phyloP scores from a whole-genome alignment of 2,329 filamentous ascomycete species.

The Claviceps sp. region DNA sequence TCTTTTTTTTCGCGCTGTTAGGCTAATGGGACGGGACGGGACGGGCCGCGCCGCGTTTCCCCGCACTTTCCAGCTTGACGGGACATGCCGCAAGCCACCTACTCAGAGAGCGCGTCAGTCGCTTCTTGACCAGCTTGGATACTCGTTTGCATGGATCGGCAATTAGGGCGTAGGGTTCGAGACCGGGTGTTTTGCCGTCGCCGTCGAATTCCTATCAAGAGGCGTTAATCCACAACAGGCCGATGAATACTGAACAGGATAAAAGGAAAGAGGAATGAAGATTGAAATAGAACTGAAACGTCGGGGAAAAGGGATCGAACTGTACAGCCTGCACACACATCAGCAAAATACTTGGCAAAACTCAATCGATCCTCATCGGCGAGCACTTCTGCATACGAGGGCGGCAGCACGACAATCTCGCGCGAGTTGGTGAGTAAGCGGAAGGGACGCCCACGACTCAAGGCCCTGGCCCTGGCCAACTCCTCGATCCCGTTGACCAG shows the following conservation, averaged over 20 bases:
- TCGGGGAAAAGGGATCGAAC: neutral
- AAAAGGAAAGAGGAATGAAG: neutral
- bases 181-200: conserved; percentile 6
- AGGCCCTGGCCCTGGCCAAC: conserved; percentile 3
- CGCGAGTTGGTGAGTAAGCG: conserved; percentile 7
- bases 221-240: neutral
- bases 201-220: conserved; percentile 6
- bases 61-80: too few relatives aligned
- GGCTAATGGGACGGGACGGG: too few relatives aligned
- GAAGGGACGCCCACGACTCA: conserved; percentile 3
- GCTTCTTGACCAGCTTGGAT: conserved; percentile 5
- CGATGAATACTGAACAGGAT: neutral
- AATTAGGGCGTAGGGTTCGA: conserved; percentile 7
- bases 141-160: conserved; percentile 6
- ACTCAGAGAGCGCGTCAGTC: conserved; percentile 6
- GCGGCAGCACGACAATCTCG: conserved; percentile 7
- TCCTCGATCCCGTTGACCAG: conserved; percentile 5
- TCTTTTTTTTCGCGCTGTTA: neutral
- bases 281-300: neutral
- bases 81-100: neutral
- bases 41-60: too few relatives aligned
- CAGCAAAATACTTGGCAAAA: conserved; percentile 7
- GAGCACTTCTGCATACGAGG: conserved; percentile 5
- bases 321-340: neutral
- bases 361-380: conserved; percentile 3